Percentiles rank a stretch among this genome's conserved stretches.
These are phyloP conservation scores for Lyophyllum semitale DNA, from an alignment of 768 basidiomycete species.

Conservation along the genomic window DNA sequence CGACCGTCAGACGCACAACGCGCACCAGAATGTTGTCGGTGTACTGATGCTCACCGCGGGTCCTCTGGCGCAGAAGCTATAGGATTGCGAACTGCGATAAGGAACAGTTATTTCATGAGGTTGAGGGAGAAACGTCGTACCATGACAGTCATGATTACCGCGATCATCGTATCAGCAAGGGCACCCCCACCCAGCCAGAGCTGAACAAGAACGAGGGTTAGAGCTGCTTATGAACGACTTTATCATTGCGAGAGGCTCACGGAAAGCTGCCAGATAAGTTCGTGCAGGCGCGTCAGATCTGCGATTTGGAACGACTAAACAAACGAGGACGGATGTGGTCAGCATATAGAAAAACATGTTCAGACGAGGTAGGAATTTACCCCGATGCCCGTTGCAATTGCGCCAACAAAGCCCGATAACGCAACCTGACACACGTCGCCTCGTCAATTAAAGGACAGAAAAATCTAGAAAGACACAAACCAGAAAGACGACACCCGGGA, in stretches of 20 bases:
- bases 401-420: conserved; percentile 4
- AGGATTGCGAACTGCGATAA: too few species aligned
- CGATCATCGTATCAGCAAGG: conserved; percentile 13
- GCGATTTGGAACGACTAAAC: conserved; percentile 2
- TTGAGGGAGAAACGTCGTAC: not conserved
- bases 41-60: conserved; percentile 3
- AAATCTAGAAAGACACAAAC: not conserved
- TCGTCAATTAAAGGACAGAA: not conserved
- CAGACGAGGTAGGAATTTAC: too few species aligned
- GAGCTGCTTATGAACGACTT: not conserved
- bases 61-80: conserved; percentile 12
- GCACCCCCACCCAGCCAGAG: conserved; percentile 15
- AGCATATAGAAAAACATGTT: not conserved
- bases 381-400: conserved; percentile 12
- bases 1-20: conserved; percentile 15
- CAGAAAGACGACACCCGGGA: not conserved
- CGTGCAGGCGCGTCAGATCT: conserved; percentile 4
- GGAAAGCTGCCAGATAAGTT: conserved; percentile 13
- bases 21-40: conserved; percentile 10
- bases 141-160: conserved; percentile 9
- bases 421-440: not conserved
- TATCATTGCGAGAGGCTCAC: not conserved
- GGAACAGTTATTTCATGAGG: too few species aligned
- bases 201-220: not conserved
- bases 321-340: not conserved